A percentile compares a stretch with the other conserved stretches of the same genome.
Conservation (phyloP, 106 monocot species). For the Phalaenopsis aphrodite region DNA sequence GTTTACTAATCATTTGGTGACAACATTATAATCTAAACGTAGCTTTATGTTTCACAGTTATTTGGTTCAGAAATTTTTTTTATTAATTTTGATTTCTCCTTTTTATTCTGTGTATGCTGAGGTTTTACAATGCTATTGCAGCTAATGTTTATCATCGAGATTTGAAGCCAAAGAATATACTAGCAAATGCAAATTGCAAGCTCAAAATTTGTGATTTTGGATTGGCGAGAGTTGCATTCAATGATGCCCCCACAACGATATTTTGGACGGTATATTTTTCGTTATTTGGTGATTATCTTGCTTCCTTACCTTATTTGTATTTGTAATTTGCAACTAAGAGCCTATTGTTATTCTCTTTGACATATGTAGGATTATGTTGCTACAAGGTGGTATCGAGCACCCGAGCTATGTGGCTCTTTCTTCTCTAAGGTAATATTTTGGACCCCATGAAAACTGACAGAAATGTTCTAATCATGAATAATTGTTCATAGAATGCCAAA, state of each 20-base stretch:
- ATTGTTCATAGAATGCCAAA: too few relatives aligned
- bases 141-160: slow-evolving; percentile 74
- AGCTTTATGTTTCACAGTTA: background rate
- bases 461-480: background rate
- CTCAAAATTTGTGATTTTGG: slow-evolving; percentile 75
- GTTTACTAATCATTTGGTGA: too few relatives aligned
- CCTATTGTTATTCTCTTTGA: background rate
- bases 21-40: background rate
- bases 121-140: slow-evolving; percentile 16
- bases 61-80: background rate
- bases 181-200: slow-evolving; percentile 68
- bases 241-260: slow-evolving; percentile 49
- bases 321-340: background rate
- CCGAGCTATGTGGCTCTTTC: slow-evolving; percentile 91
- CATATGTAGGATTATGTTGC: slow-evolving; percentile 85
- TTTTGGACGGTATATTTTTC: slow-evolving; percentile 55
- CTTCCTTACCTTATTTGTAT: background rate
- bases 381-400: slow-evolving; percentile 95
- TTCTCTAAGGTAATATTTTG: slow-evolving; percentile 65
- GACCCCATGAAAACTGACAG: background rate
- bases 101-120: background rate
- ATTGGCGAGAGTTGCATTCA: slow-evolving; percentile 59
- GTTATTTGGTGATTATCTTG: background rate
- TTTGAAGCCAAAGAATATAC: slow-evolving; percentile 68
- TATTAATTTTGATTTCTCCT: background rate